A percentile compares a stretch with the other conserved stretches of the same genome.
phyloP scores from a whole-genome alignment of 2,329 filamentous ascomycete species.

The Rasamsonia emersonii region DNA sequence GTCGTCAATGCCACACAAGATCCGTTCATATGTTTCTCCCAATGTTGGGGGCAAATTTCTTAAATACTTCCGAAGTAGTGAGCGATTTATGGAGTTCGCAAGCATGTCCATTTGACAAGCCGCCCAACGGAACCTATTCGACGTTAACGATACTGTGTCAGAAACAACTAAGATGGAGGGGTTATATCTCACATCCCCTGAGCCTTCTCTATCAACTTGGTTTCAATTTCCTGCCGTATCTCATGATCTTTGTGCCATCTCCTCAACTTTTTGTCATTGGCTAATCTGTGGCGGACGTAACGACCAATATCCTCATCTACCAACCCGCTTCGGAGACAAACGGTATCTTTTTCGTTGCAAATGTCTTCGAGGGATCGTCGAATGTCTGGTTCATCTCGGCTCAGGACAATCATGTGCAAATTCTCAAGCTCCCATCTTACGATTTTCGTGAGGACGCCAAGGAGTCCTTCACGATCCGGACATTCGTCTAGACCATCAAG shows the following conservation, averaged over 20 bases:
- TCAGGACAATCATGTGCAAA: conserved; percentile 18
- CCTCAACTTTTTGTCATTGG: conserved; percentile 5
- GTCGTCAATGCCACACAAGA: conserved; percentile 15
- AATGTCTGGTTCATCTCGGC: conserved; percentile 14
- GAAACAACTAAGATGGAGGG: no score
- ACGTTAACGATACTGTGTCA: no score
- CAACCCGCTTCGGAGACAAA: conserved; percentile 5
- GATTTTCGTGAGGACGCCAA: conserved; percentile 8
- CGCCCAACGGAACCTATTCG: conserved; percentile 18
- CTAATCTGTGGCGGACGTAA: conserved; percentile 9
- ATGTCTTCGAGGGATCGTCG: conserved; percentile 6
- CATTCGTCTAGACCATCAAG: conserved; percentile 17
- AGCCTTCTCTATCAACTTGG: conserved; percentile 17
- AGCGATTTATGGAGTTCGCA: conserved; percentile 7
- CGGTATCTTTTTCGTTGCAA: conserved; percentile 1
- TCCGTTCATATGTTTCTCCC: conserved; percentile 16
- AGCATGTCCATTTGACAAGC: conserved; percentile 14
- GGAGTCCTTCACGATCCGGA: conserved; percentile 13
- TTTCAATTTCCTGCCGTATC: conserved; percentile 8
- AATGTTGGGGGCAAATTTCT: conserved; percentile 11
- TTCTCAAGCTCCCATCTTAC: conserved; percentile 27
- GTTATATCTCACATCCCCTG: conserved; percentile 13
- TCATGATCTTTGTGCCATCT: conserved; percentile 5
- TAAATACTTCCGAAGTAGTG: conserved; percentile 9
- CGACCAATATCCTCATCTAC: conserved; percentile 12